A percentile compares a stretch with the other conserved stretches of the same genome.
Conservation (phyloP, 306 rosid species). For the Pyrus communis region DNA sequence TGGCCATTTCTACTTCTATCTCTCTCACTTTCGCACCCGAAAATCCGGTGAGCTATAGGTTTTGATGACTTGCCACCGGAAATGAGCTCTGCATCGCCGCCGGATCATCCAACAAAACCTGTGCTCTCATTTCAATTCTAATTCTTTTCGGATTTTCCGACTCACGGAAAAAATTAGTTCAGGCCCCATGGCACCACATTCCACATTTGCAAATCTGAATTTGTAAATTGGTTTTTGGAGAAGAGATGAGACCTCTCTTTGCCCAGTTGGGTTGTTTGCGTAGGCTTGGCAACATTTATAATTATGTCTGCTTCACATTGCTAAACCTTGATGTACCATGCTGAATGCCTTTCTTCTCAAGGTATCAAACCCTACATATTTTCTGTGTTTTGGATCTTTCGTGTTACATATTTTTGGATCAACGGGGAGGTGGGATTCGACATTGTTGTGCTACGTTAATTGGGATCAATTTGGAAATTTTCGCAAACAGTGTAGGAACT, state of each 20-base stretch:
- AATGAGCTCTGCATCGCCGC: conserved; percentile 19
- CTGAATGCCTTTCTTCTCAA: conserved; percentile 5
- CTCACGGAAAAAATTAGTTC: neutral
- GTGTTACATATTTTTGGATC: neutral
- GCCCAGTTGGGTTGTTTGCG: neutral
- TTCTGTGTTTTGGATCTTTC: neutral
- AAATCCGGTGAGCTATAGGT: conserved; percentile 23
- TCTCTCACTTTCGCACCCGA: conserved; percentile 20
- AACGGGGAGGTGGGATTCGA: neutral
- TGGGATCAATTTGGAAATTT: neutral
- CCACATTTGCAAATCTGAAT: neutral
- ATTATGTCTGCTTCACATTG: neutral
- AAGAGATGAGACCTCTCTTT: conserved; percentile 3
- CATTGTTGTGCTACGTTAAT: neutral
- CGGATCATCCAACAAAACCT: conserved; percentile 26
- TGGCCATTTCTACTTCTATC: conserved; percentile 21
- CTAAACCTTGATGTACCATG: neutral
- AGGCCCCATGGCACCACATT: neutral
- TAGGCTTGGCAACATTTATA: conserved; percentile 3
- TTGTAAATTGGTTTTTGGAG: neutral
- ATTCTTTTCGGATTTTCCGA: conserved; percentile 4
- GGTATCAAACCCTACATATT: neutral
- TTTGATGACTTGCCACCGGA: conserved; percentile 42
- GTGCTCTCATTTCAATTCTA: conserved; percentile 4
- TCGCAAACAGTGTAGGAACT: neutral